Evolutionary conservation across 2,329 filamentous ascomycete species (phyloP).

Genomic region (Fusarium succisae): DNA sequence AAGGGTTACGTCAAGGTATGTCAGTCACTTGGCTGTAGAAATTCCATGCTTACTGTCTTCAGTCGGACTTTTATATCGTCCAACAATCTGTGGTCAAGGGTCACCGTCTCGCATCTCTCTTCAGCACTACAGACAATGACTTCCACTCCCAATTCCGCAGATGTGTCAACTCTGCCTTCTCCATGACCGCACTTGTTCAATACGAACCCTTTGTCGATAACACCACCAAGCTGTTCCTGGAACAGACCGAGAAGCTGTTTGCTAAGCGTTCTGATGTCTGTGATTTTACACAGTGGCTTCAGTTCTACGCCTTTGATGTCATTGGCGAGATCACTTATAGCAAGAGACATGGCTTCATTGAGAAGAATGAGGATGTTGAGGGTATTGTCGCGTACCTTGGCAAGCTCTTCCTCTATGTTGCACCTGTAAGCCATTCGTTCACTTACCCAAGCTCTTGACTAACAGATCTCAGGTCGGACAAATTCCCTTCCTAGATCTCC

Average conservation of each 20-base stretch:
- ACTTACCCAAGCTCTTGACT: fast-evolving
- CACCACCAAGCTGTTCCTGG: constrained; percentile 75
- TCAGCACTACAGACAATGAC: constrained; percentile 77
- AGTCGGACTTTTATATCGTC: constrained; percentile 82
- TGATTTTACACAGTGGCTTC: constrained; percentile 77
- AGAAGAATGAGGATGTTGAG: constrained; percentile 78
- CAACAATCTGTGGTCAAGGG: constrained; percentile 79
- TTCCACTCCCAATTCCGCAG: constrained; percentile 80
- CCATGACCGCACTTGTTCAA: constrained; percentile 79
- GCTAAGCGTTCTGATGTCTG: constrained; percentile 50
- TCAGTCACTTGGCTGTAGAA: not conserved
- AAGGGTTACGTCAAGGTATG: constrained; percentile 80
- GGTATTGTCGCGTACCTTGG: constrained; percentile 74
- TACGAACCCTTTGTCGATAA: constrained; percentile 85
- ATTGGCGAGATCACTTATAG: constrained; percentile 82
- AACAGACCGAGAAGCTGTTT: constrained; percentile 66
- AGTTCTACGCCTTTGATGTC: constrained; percentile 85
- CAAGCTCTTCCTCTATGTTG: constrained; percentile 75
- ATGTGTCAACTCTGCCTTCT: constrained; percentile 79
- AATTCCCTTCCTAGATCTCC: constrained; percentile 74
- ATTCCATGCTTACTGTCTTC: not conserved
- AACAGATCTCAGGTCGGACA: constrained; percentile 67
- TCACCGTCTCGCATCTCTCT: constrained; percentile 74
- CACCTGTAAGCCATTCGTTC: constrained; percentile 59
- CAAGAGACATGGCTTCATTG: constrained; percentile 78